Percentiles rank a stretch among this genome's conserved stretches.
Conservation (phyloP, 805 yeast genomes). For the Candida easanensis region DNA sequence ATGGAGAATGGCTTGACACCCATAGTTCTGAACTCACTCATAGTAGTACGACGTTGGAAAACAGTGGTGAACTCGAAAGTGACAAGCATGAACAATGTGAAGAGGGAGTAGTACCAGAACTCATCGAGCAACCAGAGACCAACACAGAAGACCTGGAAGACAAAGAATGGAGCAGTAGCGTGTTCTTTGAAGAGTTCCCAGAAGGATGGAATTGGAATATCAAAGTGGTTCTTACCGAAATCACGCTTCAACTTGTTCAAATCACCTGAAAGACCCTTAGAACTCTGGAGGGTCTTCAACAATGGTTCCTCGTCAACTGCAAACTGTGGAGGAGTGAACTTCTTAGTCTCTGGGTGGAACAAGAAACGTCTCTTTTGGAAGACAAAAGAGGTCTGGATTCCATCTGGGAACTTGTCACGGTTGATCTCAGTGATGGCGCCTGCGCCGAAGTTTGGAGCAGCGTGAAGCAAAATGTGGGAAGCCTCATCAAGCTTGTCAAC, state of each 20-base stretch:
- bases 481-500: constrained; percentile 61
- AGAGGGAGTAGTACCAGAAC: constrained; percentile 91
- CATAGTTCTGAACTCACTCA: constrained; percentile 96
- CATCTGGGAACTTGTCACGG: constrained; percentile 53
- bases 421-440: constrained; percentile 72
- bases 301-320: constrained; percentile 54
- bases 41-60: constrained; percentile 90
- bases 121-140: constrained; percentile 96
- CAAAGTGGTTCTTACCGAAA: constrained; percentile 86
- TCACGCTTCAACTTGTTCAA: constrained; percentile 47
- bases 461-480: constrained; percentile 66
- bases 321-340: constrained; percentile 82
- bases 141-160: constrained; percentile 93
- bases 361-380: constrained; percentile 93
- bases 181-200: constrained; percentile 91
- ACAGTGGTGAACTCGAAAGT: constrained; percentile 94
- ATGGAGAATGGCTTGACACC: constrained; percentile 89
- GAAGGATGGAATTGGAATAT: constrained; percentile 93
- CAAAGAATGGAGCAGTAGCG: constrained; percentile 97
- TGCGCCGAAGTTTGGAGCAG: constrained; percentile 83
- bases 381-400: constrained; percentile 63
- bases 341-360: constrained; percentile 48
- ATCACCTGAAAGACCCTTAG: constrained; percentile 56
- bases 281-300: constrained; percentile 52
- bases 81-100: constrained; percentile 87